These are phyloP conservation scores for Trichophaea hybrida DNA, from an alignment of 2,329 filamentous ascomycete genomes.

Conservation along the genomic window DNA sequence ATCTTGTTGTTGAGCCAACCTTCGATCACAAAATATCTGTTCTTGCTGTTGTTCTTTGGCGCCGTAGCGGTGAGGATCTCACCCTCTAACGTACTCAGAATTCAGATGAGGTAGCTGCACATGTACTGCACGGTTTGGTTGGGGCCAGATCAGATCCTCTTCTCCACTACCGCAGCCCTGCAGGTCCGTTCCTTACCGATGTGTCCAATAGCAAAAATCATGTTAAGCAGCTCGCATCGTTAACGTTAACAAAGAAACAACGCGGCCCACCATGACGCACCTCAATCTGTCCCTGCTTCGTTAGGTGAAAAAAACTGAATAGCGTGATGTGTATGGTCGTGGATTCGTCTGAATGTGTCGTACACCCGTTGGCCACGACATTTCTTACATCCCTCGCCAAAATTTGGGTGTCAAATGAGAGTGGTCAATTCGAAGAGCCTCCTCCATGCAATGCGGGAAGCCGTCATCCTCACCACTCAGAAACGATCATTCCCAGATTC, in stretches of 20 bases:
- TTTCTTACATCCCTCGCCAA: not conserved
- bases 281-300: not conserved
- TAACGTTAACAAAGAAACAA: not conserved
- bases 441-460: not conserved
- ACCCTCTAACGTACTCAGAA: not conserved
- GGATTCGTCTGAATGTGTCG: not conserved
- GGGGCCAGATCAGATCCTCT: not conserved
- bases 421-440: not conserved
- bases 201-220: too few relatives aligned
- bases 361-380: not conserved
- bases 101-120: not conserved
- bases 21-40: conserved; percentile 41
- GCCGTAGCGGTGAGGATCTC: not conserved
- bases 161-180: not conserved
- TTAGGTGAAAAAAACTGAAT: too few relatives aligned
- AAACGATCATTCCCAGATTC: too few relatives aligned
- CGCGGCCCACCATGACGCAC: not conserved
- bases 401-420: not conserved
- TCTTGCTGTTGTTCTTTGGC: not conserved
- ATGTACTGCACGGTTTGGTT: not conserved
- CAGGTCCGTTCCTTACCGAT: not conserved
- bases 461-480: not conserved
- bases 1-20: not conserved
- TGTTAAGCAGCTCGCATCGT: too few relatives aligned
- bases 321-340: too few relatives aligned